Base-by-base conservation (phyloP, 108 stramenopile species). In the Aureococcus anophagefferens region DNA sequence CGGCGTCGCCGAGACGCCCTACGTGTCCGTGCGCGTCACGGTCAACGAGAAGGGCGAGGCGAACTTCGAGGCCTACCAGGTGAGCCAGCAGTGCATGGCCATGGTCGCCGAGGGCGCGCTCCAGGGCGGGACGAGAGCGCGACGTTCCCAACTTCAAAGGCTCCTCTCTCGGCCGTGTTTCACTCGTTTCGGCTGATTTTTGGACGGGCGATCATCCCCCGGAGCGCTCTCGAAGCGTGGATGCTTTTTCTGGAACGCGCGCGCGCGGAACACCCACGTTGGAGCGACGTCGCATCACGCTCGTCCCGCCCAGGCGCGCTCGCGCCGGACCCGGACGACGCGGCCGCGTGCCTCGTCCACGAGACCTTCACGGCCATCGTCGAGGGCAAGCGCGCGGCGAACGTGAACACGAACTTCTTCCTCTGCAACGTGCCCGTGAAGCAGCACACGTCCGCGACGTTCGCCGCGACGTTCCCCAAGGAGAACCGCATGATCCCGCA, bases 51-150 rank as follows among this genome's bases (percentile, higher is more conserved):
- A 94, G 68, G 96, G 93, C 30, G 44, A 46, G 62, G 77, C 74
- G 46, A 66, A 73, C 31, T 90, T 94, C 32, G 93, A 95, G 68
- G 95, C 93, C 34, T 98, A 94, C 81, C 94, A 96, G 85, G 92
- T 96, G 28, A 85, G 83, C 34, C 81, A 88, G 76, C 95, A 95
- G 74, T 94, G 93, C 78, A 94, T 98, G 95, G 94, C 93, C 72
- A 98, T 98, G 97, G 95, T 89, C 30, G 97, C 97, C 9, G 97
- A 98, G 76, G 93, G 94, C 63, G n/a, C n/a, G n/a, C n/a, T n/a
- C n/a, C n/a, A n/a, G n/a, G n/a, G n/a, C n/a, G n/a, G n/a, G n/a
- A n/a, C n/a, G n/a, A n/a, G n/a, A n/a, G n/a, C n/a, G n/a, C n/a
- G n/a, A n/a, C n/a, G n/a, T n/a, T n/a, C n/a, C n/a, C n/a, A n/a